phyloP scores from a whole-genome alignment of 2,329 filamentous ascomycete genomes.

The Sodiomyces alkalinus region DNA sequence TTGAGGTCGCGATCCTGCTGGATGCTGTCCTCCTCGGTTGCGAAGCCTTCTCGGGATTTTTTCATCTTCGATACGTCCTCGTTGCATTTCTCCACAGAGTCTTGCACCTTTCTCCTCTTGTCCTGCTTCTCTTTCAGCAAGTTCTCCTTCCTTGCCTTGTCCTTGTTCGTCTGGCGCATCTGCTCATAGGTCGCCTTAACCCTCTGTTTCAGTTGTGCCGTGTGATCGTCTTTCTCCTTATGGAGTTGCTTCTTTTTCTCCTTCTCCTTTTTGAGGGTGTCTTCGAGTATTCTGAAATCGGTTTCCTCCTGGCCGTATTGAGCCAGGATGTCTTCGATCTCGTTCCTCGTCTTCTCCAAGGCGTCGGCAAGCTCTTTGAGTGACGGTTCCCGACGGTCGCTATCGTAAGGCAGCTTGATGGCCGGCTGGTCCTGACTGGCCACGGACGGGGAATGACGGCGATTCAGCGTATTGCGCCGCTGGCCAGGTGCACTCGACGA shows the following conservation, averaged over 20 bases:
- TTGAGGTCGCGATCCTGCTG: slow-evolving; percentile 35
- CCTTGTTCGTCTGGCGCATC: slow-evolving; percentile 67
- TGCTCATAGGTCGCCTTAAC: slow-evolving; percentile 66
- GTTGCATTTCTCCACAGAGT: slow-evolving; percentile 55
- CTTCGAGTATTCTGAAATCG: slow-evolving; percentile 50
- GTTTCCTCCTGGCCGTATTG: slow-evolving; percentile 58
- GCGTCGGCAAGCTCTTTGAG: slow-evolving; percentile 67
- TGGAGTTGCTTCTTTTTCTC: slow-evolving; percentile 63
- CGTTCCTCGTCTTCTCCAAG: slow-evolving; percentile 64
- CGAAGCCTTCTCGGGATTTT: slow-evolving; percentile 36
- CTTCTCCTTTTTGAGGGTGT: slow-evolving; percentile 60
- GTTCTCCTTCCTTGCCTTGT: slow-evolving; percentile 64
- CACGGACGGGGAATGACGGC: slow-evolving; percentile 45
- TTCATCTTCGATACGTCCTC: slow-evolving; percentile 45
- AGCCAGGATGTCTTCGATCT: slow-evolving; percentile 64
- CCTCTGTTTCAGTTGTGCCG: slow-evolving; percentile 67
- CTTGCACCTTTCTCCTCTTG: slow-evolving; percentile 53
- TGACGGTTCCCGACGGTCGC: slow-evolving; percentile 46
- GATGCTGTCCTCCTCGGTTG: slow-evolving; percentile 34
- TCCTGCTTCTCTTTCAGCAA: slow-evolving; percentile 51
- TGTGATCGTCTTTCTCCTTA: slow-evolving; percentile 84
- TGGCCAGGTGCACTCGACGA: slow-evolving; percentile 23
- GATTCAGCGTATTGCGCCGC: slow-evolving; percentile 54
- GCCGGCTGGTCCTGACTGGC: slow-evolving; percentile 29
- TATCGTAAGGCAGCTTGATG: slow-evolving; percentile 21